These are phyloP conservation scores for Pyrus hybrid DNA, from an alignment of 331 rosid genomes.

Conservation along the genomic window DNA sequence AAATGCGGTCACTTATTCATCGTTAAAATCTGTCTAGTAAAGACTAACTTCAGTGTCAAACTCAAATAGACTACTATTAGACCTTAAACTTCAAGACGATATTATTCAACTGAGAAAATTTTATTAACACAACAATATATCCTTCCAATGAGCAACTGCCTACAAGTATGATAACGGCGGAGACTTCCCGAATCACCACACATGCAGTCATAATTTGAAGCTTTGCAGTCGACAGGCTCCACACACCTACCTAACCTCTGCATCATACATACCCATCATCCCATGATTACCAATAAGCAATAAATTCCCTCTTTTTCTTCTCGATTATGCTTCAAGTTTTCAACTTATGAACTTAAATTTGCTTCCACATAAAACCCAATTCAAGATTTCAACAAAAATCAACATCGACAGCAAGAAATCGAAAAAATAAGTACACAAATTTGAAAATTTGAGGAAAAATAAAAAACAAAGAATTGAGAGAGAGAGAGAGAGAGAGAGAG, in stretches of 20 bases:
- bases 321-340: background rate
- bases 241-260: background rate
- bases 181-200: background rate
- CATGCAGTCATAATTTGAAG: background rate
- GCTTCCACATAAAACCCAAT: background rate
- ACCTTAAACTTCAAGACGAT: background rate
- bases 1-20: background rate
- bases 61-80: background rate
- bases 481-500: background rate
- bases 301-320: background rate
- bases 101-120: background rate
- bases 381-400: background rate
- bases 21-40: background rate
- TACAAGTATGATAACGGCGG: background rate
- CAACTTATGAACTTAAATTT: background rate
- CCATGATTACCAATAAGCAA: conserved; percentile 1
- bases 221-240: background rate
- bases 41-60: background rate
- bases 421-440: background rate
- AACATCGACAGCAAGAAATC: background rate
- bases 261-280: background rate
- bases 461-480: conserved; percentile 2
- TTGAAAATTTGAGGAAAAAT: background rate
- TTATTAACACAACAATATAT: background rate
- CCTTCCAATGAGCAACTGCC: too few relatives aligned